These are phyloP conservation scores for Neurospora sp. DNA, from an alignment of 495 filamentous ascomycete genomes.

Conservation along the genomic window DNA sequence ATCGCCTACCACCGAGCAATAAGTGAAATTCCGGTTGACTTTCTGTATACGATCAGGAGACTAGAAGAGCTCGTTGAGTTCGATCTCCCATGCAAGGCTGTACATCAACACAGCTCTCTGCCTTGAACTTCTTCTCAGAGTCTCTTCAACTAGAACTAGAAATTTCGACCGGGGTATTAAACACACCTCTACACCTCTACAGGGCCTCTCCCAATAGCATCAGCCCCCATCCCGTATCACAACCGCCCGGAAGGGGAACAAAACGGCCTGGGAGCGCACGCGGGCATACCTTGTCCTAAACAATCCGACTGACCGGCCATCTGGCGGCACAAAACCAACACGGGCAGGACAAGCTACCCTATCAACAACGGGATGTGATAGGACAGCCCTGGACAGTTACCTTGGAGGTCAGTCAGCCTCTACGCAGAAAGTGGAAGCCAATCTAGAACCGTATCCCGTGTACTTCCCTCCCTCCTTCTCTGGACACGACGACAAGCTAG, in stretches of 20 bases:
- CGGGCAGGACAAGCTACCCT: not conserved
- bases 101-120: not conserved
- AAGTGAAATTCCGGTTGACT: not conserved
- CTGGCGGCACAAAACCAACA: not conserved
- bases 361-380: not conserved
- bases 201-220: slow-evolving; percentile 14
- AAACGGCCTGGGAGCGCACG: not conserved
- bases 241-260: slow-evolving; percentile 1
- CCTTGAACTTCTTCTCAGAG: not conserved
- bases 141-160: not conserved
- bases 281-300: not conserved
- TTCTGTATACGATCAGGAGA: not conserved
- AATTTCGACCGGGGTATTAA: not conserved
- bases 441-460: not conserved
- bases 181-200: not conserved
- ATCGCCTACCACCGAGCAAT: not conserved
- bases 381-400: not conserved
- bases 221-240: slow-evolving; percentile 14
- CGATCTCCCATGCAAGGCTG: not conserved
- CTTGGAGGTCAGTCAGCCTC: not conserved
- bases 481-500: not conserved
- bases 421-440: not conserved
- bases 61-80: not conserved
- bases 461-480: not conserved
- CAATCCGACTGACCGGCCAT: not conserved